Evolutionary conservation across 495 filamentous ascomycete species (phyloP).

Genomic region (Hyphodiscus hymeniophilus): DNA sequence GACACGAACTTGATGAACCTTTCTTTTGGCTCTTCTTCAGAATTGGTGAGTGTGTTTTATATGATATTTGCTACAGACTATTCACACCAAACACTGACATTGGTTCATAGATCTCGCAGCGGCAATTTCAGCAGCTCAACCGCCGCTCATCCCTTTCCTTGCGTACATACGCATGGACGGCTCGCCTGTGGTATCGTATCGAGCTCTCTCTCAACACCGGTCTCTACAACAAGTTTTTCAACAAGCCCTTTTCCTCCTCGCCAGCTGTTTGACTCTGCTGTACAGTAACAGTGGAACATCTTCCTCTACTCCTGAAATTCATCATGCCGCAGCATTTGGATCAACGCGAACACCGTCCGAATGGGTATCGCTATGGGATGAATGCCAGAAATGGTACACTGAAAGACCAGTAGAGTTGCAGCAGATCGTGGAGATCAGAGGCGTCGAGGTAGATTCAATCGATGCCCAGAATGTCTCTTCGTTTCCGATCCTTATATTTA

Average conservation of each 20-base stretch:
- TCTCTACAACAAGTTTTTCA: background rate
- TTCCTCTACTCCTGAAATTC: background rate
- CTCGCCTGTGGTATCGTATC: background rate
- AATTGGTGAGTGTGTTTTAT: slow-evolving; percentile 5
- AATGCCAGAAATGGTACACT: background rate
- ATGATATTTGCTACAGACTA: background rate
- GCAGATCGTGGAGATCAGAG: slow-evolving; percentile 3
- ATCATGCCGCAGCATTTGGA: background rate
- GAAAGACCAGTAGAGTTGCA: background rate
- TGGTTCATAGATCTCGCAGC: background rate
- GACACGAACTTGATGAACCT: background rate
- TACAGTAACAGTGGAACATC: background rate
- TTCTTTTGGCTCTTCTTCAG: slow-evolving; percentile 6
- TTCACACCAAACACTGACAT: no score
- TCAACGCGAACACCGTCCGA: background rate
- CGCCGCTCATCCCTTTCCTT: background rate
- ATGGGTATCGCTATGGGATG: slow-evolving; percentile 2
- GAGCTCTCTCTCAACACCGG: background rate
- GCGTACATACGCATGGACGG: background rate
- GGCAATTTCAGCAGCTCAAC: background rate
- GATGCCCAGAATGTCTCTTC: slow-evolving; percentile 2
- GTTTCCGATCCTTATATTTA: slow-evolving; percentile 6
- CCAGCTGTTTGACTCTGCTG: background rate
- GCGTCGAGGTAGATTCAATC: slow-evolving; percentile 4
- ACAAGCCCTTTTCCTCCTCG: background rate